Evolutionary conservation across 1,284 basidiomycete genomes (phyloP).

Genomic region (Microbotryomycetes sp.): DNA sequence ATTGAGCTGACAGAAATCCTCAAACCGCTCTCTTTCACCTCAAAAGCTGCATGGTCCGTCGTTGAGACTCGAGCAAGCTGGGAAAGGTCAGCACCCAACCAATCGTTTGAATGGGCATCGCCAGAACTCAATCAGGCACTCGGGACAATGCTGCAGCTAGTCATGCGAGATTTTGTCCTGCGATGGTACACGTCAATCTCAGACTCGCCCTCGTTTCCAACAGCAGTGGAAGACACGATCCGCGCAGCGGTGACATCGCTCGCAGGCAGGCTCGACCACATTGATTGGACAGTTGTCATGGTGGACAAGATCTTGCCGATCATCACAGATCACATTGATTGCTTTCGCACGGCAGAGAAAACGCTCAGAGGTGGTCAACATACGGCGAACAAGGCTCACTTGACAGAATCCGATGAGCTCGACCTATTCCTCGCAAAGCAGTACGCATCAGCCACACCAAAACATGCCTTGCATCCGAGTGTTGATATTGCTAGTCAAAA

Average conservation of each 20-base stretch:
- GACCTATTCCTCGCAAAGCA: constrained; percentile 73
- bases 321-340: constrained; percentile 79
- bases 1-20: background rate
- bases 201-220: constrained; percentile 75
- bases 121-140: constrained; percentile 59
- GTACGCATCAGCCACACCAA: constrained; percentile 50
- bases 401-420: constrained; percentile 78
- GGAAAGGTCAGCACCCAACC: constrained; percentile 51
- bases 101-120: constrained; percentile 46
- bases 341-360: constrained; percentile 78
- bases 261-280: constrained; percentile 50
- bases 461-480: constrained; percentile 60
- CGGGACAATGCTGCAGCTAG: constrained; percentile 68
- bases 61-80: constrained; percentile 74
- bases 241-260: constrained; percentile 60
- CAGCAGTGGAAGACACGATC: constrained; percentile 68
- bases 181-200: constrained; percentile 81
- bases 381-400: constrained; percentile 64
- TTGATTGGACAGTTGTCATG: constrained; percentile 71
- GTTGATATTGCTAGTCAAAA: constrained; percentile 78
- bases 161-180: constrained; percentile 73
- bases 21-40: constrained; percentile 55
- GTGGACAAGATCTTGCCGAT: constrained; percentile 79
- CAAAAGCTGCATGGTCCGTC: constrained; percentile 83
- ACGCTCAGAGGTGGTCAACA: constrained; percentile 65